Conservation (phyloP, 495 filamentous ascomycete species). For the Ramalina intermedia region DNA sequence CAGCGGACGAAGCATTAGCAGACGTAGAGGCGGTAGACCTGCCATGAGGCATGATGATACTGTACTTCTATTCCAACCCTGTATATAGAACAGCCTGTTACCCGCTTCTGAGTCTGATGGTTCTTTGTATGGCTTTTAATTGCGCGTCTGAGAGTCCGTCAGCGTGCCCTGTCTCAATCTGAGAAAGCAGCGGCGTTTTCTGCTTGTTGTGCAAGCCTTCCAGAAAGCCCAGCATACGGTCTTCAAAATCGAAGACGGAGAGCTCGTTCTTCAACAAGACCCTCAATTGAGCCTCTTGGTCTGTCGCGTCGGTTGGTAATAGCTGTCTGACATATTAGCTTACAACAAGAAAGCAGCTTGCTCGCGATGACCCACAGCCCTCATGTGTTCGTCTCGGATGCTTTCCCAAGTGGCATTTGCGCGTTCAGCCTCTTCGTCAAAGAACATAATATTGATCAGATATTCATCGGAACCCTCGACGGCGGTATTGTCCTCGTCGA, state of each 20-base stretch:
- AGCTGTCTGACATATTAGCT: constrained; percentile 7
- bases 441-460: constrained; percentile 17
- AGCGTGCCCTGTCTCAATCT: constrained; percentile 31
- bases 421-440: constrained; percentile 5
- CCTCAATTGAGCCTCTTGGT: constrained; percentile 3
- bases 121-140: constrained; percentile 20
- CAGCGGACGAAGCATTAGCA: too few species aligned
- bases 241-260: constrained; percentile 14
- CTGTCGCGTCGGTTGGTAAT: constrained; percentile 6
- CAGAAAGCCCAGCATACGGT: constrained; percentile 19
- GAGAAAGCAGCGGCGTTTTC: constrained; percentile 27
- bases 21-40: too few species aligned
- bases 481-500: constrained; percentile 8
- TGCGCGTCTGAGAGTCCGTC: constrained; percentile 23
- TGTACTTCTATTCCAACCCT: too few species aligned
- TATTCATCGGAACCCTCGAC: constrained; percentile 13
- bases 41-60: too few species aligned
- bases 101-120: too few species aligned
- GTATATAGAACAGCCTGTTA: too few species aligned
- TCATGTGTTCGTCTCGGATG: constrained; percentile 11
- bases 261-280: neutral
- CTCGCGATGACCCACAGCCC: constrained; percentile 6
- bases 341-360: neutral
- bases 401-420: constrained; percentile 7
- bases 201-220: constrained; percentile 23